These are phyloP conservation scores for Tetracentron sinense DNA, from an alignment of 164 flowering plant genomes.

Conservation along the genomic window DNA sequence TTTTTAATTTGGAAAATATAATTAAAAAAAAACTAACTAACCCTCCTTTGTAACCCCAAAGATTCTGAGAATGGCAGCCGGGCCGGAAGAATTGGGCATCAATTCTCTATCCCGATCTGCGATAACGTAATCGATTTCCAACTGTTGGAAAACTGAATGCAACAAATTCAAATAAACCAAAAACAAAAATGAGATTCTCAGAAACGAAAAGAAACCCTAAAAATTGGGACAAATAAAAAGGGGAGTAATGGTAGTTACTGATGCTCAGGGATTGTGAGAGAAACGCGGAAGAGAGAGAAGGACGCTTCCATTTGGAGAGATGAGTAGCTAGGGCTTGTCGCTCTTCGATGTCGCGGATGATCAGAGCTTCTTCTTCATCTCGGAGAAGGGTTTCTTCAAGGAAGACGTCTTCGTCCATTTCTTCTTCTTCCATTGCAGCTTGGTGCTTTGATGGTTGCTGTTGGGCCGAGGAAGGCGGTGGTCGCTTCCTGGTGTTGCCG, in stretches of 20 bases:
- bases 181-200: background rate
- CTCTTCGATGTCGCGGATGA: conserved; percentile 50
- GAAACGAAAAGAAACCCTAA: conserved; percentile 20
- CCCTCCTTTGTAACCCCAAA: conserved; percentile 98
- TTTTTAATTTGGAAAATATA: background rate
- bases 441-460: conserved; percentile 20
- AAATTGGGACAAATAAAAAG: background rate
- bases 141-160: conserved; percentile 74
- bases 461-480: conserved; percentile 2
- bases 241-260: conserved; percentile 24
- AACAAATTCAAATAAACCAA: background rate
- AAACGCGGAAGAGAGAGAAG: conserved; percentile 63
- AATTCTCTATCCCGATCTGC: too few species aligned
- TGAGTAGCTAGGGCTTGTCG: conserved; percentile 53
- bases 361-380: conserved; percentile 57
- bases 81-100: too few species aligned
- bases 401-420: conserved; percentile 83
- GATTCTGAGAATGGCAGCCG: conserved; percentile 81
- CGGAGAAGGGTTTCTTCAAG: conserved; percentile 72
- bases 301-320: conserved; percentile 74
- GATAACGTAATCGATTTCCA: conserved; percentile 95
- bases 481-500: conserved; percentile 2
- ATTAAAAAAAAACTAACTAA: conserved; percentile 17
- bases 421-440: conserved; percentile 59
- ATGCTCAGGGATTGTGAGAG: conserved; percentile 48